phyloP scores from a whole-genome alignment of 768 basidiomycete species.

The Boletus barrowsii region DNA sequence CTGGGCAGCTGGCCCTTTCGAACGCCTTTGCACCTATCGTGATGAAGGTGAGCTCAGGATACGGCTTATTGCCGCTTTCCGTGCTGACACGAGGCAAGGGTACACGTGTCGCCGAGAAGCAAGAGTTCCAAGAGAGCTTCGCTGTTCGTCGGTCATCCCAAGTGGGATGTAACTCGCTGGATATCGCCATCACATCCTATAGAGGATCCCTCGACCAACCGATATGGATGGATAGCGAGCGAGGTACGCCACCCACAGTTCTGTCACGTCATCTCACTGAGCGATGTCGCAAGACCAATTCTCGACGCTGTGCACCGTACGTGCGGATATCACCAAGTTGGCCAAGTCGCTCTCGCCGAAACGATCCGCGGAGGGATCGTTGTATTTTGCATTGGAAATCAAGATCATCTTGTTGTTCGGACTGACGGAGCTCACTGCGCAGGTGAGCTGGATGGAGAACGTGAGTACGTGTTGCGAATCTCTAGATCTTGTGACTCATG shows the following conservation, averaged over 20 bases:
- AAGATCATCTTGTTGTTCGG: slow-evolving; percentile 49
- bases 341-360: slow-evolving; percentile 22
- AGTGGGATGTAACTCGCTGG: slow-evolving; percentile 18
- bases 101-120: slow-evolving; percentile 42
- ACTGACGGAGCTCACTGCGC: slow-evolving; percentile 50
- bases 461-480: slow-evolving; percentile 28
- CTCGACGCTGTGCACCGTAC: slow-evolving; percentile 34
- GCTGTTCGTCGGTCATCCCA: slow-evolving; percentile 29
- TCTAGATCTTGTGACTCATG: neutral
- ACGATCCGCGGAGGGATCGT: slow-evolving; percentile 20
- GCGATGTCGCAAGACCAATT: slow-evolving; percentile 26
- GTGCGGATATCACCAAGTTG: slow-evolving; percentile 32
- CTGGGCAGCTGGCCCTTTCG: slow-evolving; percentile 39
- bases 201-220: slow-evolving; percentile 27
- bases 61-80: neutral
- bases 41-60: slow-evolving; percentile 31
- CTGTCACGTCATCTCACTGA: neutral
- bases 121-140: slow-evolving; percentile 42
- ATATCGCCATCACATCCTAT: slow-evolving; percentile 30
- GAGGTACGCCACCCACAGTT: slow-evolving; percentile 16
- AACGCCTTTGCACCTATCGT: slow-evolving; percentile 43
- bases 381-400: slow-evolving; percentile 29
- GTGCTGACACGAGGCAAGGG: slow-evolving; percentile 30
- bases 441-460: slow-evolving; percentile 49
- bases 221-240: slow-evolving; percentile 34